phyloP scores from a whole-genome alignment of 139 green algal genomes.

The Volvox africanus region DNA sequence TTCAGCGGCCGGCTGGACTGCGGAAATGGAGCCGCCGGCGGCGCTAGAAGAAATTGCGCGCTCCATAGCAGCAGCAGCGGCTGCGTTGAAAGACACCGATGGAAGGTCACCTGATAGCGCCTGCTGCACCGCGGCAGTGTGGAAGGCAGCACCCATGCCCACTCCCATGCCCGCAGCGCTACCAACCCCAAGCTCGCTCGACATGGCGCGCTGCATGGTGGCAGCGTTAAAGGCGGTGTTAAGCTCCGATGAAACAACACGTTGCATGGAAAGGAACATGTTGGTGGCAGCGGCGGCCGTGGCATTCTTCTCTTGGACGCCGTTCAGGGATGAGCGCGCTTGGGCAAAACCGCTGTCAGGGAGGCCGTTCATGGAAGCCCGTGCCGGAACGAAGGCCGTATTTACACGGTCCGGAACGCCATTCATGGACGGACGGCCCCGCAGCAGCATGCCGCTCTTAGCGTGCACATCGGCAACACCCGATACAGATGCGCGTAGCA shows the following conservation, averaged over 20 bases:
- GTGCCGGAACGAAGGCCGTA: background rate
- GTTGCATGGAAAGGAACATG: constrained; percentile 40
- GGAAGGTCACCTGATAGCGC: background rate
- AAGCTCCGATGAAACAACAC: background rate
- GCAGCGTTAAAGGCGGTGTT: background rate
- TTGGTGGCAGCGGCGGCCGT: background rate
- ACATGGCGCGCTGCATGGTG: constrained; percentile 34
- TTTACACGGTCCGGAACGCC: background rate
- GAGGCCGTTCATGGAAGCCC: constrained; percentile 28
- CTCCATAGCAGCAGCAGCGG: constrained; percentile 33
- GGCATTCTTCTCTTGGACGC: background rate
- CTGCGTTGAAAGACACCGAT: background rate
- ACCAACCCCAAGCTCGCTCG: background rate
- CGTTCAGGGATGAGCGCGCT: background rate
- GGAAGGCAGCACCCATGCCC: background rate
- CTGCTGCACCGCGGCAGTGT: constrained; percentile 11
- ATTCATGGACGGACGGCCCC: background rate
- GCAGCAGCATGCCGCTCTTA: background rate
- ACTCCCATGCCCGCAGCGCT: background rate
- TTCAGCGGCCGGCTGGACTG: constrained; percentile 16
- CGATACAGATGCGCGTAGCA: constrained; percentile 8
- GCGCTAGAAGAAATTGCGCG: constrained; percentile 7
- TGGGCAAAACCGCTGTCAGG: background rate
- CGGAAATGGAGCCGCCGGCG: background rate
- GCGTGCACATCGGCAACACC: background rate